A percentile compares a stretch with the other conserved stretches of the same genome.
Evolutionary conservation across 1,284 basidiomycete genomes (phyloP).

Genomic region (Malassezia yamatoensis): DNA sequence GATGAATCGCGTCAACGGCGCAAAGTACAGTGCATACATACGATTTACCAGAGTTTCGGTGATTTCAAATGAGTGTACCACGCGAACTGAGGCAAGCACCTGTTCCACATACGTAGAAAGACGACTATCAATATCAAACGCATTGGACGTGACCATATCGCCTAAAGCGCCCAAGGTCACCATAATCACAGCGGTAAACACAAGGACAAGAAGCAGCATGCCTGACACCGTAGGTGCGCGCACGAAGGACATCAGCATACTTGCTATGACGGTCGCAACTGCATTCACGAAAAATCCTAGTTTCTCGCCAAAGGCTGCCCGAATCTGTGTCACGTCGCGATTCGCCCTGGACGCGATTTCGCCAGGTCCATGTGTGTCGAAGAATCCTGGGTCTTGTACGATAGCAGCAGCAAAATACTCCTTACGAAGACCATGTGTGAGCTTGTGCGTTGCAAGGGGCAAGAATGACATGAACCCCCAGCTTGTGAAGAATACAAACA

Average conservation of each 20-base stretch:
- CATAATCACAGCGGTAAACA: conserved; percentile 46
- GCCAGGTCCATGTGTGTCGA: conserved; percentile 50
- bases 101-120: conserved; percentile 50
- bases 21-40: conserved; percentile 44
- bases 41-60: conserved; percentile 40
- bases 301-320: conserved; percentile 50
- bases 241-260: conserved; percentile 48
- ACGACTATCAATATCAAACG: conserved; percentile 47
- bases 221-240: conserved; percentile 49
- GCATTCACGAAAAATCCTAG: conserved; percentile 48
- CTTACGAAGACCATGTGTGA: conserved; percentile 45
- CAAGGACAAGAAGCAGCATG: conserved; percentile 49
- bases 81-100: conserved; percentile 48
- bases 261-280: conserved; percentile 38
- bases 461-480: conserved; percentile 43
- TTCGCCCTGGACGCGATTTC: conserved; percentile 49
- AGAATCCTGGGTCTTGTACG: conserved; percentile 50
- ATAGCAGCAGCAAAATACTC: conserved; percentile 49
- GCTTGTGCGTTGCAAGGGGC: conserved; percentile 42
- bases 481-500: conserved; percentile 34
- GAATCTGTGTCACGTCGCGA: conserved; percentile 49
- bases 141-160: conserved; percentile 36
- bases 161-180: conserved; percentile 38
- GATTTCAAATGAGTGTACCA: conserved; percentile 50
- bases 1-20: conserved; percentile 42